Evolutionary conservation across 2,329 filamentous ascomycete species (phyloP).

Genomic region (Venturiaceae sp.): DNA sequence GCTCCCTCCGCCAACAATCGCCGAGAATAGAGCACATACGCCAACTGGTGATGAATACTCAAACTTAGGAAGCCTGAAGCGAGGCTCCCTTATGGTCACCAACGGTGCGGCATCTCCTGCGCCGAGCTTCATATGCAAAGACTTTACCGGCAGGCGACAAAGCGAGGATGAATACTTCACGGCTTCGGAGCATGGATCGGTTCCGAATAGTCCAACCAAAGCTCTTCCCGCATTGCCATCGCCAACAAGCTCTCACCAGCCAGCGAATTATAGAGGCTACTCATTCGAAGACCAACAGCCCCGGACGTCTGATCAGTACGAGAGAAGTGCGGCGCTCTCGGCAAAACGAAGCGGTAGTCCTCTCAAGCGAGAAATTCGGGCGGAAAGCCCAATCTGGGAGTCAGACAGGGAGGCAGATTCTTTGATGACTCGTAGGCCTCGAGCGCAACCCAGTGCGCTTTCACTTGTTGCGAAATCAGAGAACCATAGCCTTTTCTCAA

Average conservation of each 20-base stretch:
- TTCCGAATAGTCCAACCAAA: background rate
- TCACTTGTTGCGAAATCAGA: background rate
- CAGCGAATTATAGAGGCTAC: background rate
- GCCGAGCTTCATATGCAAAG: conserved; percentile 20
- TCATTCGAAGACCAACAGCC: background rate
- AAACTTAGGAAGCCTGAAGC: conserved; percentile 29
- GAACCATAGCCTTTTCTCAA: background rate
- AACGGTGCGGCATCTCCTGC: conserved; percentile 38
- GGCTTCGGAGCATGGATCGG: conserved; percentile 8
- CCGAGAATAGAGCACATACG: conserved; percentile 21
- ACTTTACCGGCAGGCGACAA: background rate
- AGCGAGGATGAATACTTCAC: conserved; percentile 13
- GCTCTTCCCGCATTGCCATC: background rate
- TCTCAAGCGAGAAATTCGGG: background rate
- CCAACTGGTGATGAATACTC: conserved; percentile 32
- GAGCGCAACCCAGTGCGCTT: background rate
- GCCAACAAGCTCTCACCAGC: background rate
- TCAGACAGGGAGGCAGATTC: background rate
- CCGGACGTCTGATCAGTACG: background rate
- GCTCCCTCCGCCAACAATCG: background rate
- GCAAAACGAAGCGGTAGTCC: conserved; percentile 1
- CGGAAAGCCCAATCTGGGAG: background rate
- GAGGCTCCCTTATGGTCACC: conserved; percentile 35
- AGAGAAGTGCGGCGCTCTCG: background rate
- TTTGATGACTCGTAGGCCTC: background rate